Conservation (phyloP, 2,329 filamentous ascomycete genomes). For the Penicillium sp. region DNA sequence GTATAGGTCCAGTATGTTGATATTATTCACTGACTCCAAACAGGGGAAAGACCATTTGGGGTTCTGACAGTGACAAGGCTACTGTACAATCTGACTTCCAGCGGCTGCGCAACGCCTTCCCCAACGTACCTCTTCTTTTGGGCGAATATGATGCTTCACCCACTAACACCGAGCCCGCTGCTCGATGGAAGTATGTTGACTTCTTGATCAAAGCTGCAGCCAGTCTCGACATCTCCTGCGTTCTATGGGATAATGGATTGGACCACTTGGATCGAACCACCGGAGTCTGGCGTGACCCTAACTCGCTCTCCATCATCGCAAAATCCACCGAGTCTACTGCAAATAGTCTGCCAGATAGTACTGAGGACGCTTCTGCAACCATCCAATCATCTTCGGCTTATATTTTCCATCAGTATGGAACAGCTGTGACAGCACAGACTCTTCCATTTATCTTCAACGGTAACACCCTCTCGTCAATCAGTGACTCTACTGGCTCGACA, state of each 20-base stretch:
- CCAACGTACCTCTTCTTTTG: conserved; percentile 55
- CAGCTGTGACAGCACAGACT: conserved; percentile 43
- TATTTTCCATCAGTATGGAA: conserved; percentile 55
- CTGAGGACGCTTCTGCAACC: conserved; percentile 48
- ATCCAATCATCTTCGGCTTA: conserved; percentile 55
- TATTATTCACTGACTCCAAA: conserved; percentile 42
- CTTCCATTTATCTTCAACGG: conserved; percentile 57
- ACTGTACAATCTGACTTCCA: conserved; percentile 52
- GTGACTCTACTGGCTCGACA: conserved; percentile 36
- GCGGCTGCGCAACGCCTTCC: conserved; percentile 56
- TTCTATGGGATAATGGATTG: conserved; percentile 61
- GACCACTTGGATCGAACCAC: conserved; percentile 56
- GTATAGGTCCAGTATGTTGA: conserved; percentile 5
- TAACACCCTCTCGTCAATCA: conserved; percentile 51
- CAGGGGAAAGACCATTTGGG: conserved; percentile 63
- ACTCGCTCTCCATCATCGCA: conserved; percentile 50
- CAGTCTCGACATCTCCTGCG: conserved; percentile 51
- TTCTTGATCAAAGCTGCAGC: conserved; percentile 52
- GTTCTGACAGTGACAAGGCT: conserved; percentile 55
- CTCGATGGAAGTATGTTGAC: conserved; percentile 60
- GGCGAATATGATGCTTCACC: conserved; percentile 59
- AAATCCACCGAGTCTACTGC: conserved; percentile 45
- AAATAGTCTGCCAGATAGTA: conserved; percentile 56
- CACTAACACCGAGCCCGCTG: conserved; percentile 54
- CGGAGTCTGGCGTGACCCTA: conserved; percentile 53